phyloP scores from a whole-genome alignment of 148 eudicot genomes.

The Mesembryanthemum crystallinum region DNA sequence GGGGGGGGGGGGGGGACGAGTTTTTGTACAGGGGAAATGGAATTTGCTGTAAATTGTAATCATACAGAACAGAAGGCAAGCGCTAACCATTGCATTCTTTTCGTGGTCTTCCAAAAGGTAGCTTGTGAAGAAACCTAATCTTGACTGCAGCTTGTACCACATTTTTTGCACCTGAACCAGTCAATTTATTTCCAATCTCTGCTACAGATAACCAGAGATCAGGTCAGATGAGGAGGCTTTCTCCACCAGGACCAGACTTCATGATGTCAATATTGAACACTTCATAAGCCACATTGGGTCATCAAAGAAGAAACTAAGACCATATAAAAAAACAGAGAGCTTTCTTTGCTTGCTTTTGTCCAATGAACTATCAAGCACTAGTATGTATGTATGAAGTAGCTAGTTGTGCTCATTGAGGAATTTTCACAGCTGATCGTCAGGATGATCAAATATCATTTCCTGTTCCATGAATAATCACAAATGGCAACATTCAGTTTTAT shows the following conservation, averaged over 20 bases:
- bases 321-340: not conserved
- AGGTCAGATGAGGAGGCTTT: constrained; percentile 16
- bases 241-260: constrained; percentile 17
- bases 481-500: constrained; percentile 12
- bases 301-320: constrained; percentile 18
- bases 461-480: constrained; percentile 31
- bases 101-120: constrained; percentile 10
- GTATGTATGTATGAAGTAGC: constrained; percentile 16
- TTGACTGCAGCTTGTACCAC: constrained; percentile 19
- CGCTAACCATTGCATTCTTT: constrained; percentile 33
- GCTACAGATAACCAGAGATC: constrained; percentile 13
- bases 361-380: constrained; percentile 11
- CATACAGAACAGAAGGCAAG: constrained; percentile 25
- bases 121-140: constrained; percentile 10
- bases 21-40: constrained; percentile 29
- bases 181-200: constrained; percentile 17
- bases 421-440: constrained; percentile 28
- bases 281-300: constrained; percentile 10
- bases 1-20: not conserved
- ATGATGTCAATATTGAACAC: constrained; percentile 12
- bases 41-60: constrained; percentile 8
- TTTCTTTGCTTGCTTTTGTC: not conserved
- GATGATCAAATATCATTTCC: constrained; percentile 77
- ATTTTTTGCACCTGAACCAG: not conserved
- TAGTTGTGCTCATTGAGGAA: constrained; percentile 10